phyloP scores from a whole-genome alignment of 345 rosid genomes.

The Noccaea caerulescens region DNA sequence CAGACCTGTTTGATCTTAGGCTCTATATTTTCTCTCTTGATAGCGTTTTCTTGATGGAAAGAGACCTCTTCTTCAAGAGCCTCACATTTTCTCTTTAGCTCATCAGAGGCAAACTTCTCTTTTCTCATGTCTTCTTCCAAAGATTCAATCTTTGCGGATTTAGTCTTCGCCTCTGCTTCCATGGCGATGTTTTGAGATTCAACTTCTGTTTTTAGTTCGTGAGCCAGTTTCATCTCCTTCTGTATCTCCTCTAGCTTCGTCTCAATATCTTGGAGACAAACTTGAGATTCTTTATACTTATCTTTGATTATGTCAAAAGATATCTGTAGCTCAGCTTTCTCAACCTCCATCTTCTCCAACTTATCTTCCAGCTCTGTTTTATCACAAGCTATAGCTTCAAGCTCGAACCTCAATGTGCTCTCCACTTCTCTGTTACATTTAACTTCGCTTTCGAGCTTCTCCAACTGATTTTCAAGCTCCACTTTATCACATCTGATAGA shows the following conservation, averaged over 20 bases:
- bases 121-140: conserved; percentile 63
- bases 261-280: conserved; percentile 57
- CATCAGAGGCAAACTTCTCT: conserved; percentile 57
- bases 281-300: conserved; percentile 48
- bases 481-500: conserved; percentile 43
- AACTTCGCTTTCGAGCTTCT: conserved; percentile 45
- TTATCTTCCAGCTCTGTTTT: conserved; percentile 55
- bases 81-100: conserved; percentile 58
- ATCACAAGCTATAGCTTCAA: conserved; percentile 46
- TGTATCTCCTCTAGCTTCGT: conserved; percentile 57
- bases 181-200: conserved; percentile 58
- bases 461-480: conserved; percentile 53
- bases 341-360: conserved; percentile 50
- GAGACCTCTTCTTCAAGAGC: conserved; percentile 68
- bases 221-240: conserved; percentile 48
- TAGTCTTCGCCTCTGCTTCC: conserved; percentile 56
- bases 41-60: conserved; percentile 60
- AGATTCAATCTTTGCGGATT: conserved; percentile 54
- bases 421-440: conserved; percentile 47
- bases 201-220: conserved; percentile 55
- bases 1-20: conserved; percentile 82
- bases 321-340: conserved; percentile 62
- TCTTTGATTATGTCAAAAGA: conserved; percentile 55
- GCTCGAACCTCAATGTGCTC: conserved; percentile 54
- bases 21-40: conserved; percentile 57